Evolutionary conservation across 805 yeast genomes (phyloP).

Genomic region (Pichia sporocuriosa): DNA sequence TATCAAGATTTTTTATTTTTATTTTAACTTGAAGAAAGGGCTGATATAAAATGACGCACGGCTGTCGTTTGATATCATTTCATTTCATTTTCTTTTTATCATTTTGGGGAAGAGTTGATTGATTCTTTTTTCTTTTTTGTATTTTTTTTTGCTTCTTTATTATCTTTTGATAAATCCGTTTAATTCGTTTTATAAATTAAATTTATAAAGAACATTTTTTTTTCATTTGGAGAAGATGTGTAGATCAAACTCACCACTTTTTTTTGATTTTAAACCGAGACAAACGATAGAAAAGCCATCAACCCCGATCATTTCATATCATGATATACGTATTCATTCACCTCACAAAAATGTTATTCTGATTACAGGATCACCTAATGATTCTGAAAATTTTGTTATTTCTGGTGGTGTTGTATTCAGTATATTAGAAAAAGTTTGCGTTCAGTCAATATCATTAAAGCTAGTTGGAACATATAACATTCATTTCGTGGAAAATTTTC

Average conservation of each 20-base stretch:
- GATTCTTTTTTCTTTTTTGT: no score
- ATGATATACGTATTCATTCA: constrained; percentile 21
- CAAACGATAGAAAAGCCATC: background rate
- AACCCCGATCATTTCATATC: background rate
- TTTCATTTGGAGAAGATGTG: background rate
- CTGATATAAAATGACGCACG: no score
- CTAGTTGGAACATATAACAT: constrained; percentile 38
- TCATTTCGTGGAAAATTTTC: constrained; percentile 33
- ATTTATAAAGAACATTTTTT: no score
- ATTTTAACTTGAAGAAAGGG: no score
- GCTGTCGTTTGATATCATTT: no score
- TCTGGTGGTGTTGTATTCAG: constrained; percentile 37
- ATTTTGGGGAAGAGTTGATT: no score
- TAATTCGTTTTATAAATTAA: no score
- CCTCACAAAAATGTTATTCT: constrained; percentile 29
- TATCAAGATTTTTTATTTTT: no score
- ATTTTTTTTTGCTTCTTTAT: no score
- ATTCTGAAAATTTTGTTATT: constrained; percentile 15
- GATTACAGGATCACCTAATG: background rate
- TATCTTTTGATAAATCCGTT: no score
- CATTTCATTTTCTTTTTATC: no score
- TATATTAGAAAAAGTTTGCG: background rate
- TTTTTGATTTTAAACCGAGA: background rate
- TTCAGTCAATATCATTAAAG: constrained; percentile 26
- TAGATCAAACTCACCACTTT: constrained; percentile 1